phyloP scores from a whole-genome alignment of 1,139 yeast genomes.

The Arxiozyma slooffiae region DNA sequence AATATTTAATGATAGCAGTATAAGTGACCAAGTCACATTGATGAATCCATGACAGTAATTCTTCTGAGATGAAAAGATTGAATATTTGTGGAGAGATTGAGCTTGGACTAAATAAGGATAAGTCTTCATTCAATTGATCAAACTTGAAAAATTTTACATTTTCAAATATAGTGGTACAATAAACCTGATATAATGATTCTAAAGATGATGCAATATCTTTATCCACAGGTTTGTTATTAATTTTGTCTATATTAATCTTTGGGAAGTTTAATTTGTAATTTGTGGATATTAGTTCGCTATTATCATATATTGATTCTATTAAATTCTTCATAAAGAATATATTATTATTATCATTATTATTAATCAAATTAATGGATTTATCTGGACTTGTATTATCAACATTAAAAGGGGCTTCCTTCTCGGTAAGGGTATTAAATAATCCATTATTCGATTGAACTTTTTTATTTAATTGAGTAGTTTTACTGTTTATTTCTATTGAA shows the following conservation, averaged over 20 bases:
- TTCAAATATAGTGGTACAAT: constrained; percentile 17
- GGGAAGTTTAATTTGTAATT: constrained; percentile 11
- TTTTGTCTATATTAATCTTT: constrained; percentile 6
- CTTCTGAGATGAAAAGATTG: constrained; percentile 45
- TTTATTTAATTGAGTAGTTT: not conserved
- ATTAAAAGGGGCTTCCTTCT: not conserved
- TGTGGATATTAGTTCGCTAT: constrained; percentile 5
- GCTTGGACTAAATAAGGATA: constrained; percentile 45
- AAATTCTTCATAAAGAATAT: constrained; percentile 7
- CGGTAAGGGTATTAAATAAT: not conserved
- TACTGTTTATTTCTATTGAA: not conserved
- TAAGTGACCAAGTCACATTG: constrained; percentile 59
- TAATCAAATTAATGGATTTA: not conserved
- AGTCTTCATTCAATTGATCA: constrained; percentile 45
- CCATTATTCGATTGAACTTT: not conserved
- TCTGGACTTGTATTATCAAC: not conserved
- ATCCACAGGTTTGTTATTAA: constrained; percentile 20
- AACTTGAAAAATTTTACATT: constrained; percentile 56
- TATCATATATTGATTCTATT: constrained; percentile 5
- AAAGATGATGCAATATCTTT: constrained; percentile 17
- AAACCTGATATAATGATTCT: constrained; percentile 16
- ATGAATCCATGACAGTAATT: constrained; percentile 50
- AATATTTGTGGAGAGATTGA: constrained; percentile 58
- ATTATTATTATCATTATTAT: constrained; percentile 1
- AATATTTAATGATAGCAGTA: constrained; percentile 49